Evolutionary conservation across 305 asterid genomes (phyloP), one percentile per base, ranked within the genome.

Genomic region (Stenogyne calaminthoides): DNA sequence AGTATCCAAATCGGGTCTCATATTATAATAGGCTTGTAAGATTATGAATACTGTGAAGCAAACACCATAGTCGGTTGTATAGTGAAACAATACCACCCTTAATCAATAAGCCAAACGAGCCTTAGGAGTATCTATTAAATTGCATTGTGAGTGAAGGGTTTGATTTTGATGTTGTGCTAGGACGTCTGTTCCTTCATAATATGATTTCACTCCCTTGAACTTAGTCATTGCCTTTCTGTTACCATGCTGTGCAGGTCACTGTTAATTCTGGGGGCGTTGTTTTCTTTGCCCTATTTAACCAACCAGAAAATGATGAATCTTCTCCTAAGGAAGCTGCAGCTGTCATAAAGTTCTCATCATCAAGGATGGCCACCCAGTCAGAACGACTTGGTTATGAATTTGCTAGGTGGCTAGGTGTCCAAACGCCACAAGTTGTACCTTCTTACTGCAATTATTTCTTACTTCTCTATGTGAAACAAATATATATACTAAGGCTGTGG

Each of bases 181-280:
- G 47, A 42, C 47, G 46, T 44, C 10, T 44, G 32, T 29, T 64
- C 54, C 46, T 32, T 51, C 36, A 20, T 66, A 36, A n/a, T 19
- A 40, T 66, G 51, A 19, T 63, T 64, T 27, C 3, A 59, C 29
- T 60, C 70, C 64, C 64, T 40, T 70, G 61, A 67, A 72, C 74
- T 67, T 70, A 59, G 58, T 56, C 46, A 44, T 63, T 73, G 71
- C 40, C 7, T 86, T 75, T 44, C 51, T 44, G 40, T 64, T 74
- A 36, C 70, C 54, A 52, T 70, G 69, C 71, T 82, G 74, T 59
- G 67, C 85, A 95, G 99, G 97, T 95, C 77, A 95, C 98, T 61
- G 99, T 95, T 73, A 95, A 95, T 91, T 95, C 99, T n/a, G 99
- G 99, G 8, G 99, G 98, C 67, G 97, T 95, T 36, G 98, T 95